Conservation (phyloP, 441 rosid species). For the Arabidopsis hybrid region DNA sequence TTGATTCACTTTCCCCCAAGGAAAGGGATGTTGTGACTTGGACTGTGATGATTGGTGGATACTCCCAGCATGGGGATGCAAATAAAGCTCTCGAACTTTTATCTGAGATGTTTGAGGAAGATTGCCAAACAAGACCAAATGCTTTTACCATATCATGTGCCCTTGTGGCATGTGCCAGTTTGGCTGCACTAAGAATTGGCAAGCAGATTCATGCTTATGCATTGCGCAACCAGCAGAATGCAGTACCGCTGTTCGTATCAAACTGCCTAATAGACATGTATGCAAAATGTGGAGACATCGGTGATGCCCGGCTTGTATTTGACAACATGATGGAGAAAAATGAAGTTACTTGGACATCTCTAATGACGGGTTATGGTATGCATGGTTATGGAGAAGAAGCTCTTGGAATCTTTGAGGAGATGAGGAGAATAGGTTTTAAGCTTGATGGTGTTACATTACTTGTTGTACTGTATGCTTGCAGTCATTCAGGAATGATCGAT, state of each 20-base stretch:
- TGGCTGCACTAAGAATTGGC: slow-evolving; percentile 69
- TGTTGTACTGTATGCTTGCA: slow-evolving; percentile 86
- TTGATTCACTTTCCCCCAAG: slow-evolving; percentile 53
- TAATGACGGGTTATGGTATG: slow-evolving; percentile 87
- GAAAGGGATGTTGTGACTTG: slow-evolving; percentile 76
- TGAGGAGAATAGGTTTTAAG: slow-evolving; percentile 62
- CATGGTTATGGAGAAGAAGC: slow-evolving; percentile 84
- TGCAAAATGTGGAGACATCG: slow-evolving; percentile 78
- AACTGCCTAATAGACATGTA: slow-evolving; percentile 90
- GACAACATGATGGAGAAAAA: slow-evolving; percentile 64
- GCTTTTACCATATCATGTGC: slow-evolving; percentile 73
- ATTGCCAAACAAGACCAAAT: slow-evolving; percentile 60
- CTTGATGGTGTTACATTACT: slow-evolving; percentile 77
- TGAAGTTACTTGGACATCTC: slow-evolving; percentile 84
- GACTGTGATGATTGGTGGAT: slow-evolving; percentile 79
- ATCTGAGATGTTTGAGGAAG: slow-evolving; percentile 56
- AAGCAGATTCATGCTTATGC: slow-evolving; percentile 69
- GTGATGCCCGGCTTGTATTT: slow-evolving; percentile 67
- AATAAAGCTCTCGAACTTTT: slow-evolving; percentile 65
- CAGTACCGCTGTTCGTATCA: slow-evolving; percentile 50
- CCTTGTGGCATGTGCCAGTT: slow-evolving; percentile 73
- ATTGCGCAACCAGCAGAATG: slow-evolving; percentile 52
- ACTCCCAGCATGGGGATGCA: slow-evolving; percentile 75
- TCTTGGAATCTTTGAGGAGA: slow-evolving; percentile 61
- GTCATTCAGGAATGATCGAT: slow-evolving; percentile 88